Evolutionary conservation across 2,329 filamentous ascomycete genomes (phyloP), one percentile per base, ranked within the genome.

Genomic region (Ophiostoma populinum): DNA sequence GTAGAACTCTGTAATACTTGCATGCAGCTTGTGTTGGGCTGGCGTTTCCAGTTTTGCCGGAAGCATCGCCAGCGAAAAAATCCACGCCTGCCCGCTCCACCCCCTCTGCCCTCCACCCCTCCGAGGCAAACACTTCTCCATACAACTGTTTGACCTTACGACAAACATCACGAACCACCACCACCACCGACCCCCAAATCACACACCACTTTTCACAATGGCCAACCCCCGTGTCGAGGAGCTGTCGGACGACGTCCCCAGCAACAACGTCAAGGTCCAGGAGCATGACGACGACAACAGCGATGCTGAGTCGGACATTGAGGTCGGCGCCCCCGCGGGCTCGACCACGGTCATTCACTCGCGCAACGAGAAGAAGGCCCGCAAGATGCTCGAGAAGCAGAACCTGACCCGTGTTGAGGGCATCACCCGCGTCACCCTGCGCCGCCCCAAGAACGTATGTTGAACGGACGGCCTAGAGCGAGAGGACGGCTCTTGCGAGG

Each of bases 291-390:
- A 68, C 45, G 74, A 68, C 55, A 76, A 70, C 63, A 75, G 74
- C 52, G 77, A 82, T 48, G 44, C 38, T 21, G 80, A 78, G 53
- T 80, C 78, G 51, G 80, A 80, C 51, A 76, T 71, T 51, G 85
- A 90, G 59, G 76, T 72, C 43, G 74, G 66, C 48, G 72, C 72
- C 42, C 55, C 58, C 45, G 78, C 80, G 48, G 90, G 87, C 55
- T 81, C 85, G 54, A 75, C 79, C 46, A 80, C 87, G 55, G 75
- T 90, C 52, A 78, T 98, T 55, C 87, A 95, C 74, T 93, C 83
- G 57, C 85, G 90, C 62, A 95, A 95, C 68, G 90, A 98, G 80
- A 98, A 98, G 81, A 98, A 98, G 78, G 92, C 90, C 52, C 80
- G 90, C 66, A 98, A 98, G 75, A 85, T 86, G 55, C 92, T 98